Evolutionary conservation across 352 stramenopile species (phyloP), one percentile per base, ranked within the genome.

Genomic region (Aphanomyces cochlioides): DNA sequence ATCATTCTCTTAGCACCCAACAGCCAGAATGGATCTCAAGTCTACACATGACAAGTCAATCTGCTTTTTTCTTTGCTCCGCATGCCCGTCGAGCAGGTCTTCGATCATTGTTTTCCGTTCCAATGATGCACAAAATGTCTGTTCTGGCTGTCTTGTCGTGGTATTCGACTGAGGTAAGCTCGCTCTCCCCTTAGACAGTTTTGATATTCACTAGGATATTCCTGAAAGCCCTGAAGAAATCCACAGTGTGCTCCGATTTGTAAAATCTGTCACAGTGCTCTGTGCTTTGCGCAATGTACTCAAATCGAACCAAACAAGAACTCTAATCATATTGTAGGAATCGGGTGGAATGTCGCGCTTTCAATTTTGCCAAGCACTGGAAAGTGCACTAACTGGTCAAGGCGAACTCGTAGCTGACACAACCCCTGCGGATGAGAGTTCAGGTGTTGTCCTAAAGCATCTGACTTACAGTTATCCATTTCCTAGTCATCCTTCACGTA

Each of bases 101-200:
- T 15, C 79, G 89, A 50, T 89, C 83, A 0, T 70, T 90, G 7
- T 75, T 93, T 15, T 90, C 84, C 4, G 81, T 88, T 4, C 85
- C 85, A 0, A 92, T 93, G 85, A 84, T 93, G 47, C 88, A 83
- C 71, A 93, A 92, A 68, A 85, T 93, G 78, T 87, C 84, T 34
- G 85, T 85, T 0, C 78, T 93, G 40, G 85, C 85, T 7, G 84
- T 93, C 15, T 56, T 93, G n/a, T 90, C 84, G 7, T 93, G 84
- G 85, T 93, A 90, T 48, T 87, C 83, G 2, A 74, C 84, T 39
- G 77, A 83, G 10, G 65, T 75, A 7, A 72, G 88, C 43, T n/a
- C 43, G 60, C 2, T 67, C 21, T 38, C 2, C 41, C 34, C 36
- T 37, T 56, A 3, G 13, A 5, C 36, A 4, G n/a, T 38, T 60